Evolutionary conservation across 495 filamentous ascomycete species (phyloP).

Genomic region (Aspergillus ellipticus): DNA sequence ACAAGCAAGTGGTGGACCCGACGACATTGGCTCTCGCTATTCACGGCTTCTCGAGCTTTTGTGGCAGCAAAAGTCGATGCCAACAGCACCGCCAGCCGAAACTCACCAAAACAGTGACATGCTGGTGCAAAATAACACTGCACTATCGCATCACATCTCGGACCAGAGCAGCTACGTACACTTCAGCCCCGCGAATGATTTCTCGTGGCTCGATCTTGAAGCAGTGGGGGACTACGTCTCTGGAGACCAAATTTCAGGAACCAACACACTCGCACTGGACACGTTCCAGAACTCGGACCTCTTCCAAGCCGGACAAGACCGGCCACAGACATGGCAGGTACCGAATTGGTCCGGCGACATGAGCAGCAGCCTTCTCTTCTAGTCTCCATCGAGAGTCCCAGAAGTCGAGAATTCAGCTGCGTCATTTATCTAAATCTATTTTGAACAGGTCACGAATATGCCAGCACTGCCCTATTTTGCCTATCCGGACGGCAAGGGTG

Average conservation of each 20-base stretch:
- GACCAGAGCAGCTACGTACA: slow-evolving; percentile 37
- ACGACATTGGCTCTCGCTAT: slow-evolving; percentile 54
- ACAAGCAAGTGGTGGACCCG: slow-evolving; percentile 49
- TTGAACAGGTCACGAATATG: no score
- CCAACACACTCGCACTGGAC: slow-evolving; percentile 36
- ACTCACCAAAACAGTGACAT: slow-evolving; percentile 34
- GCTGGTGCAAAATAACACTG: slow-evolving; percentile 23
- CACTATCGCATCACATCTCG: slow-evolving; percentile 27
- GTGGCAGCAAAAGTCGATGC: slow-evolving; percentile 40
- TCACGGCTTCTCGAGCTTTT: slow-evolving; percentile 51
- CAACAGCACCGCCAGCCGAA: slow-evolving; percentile 22
- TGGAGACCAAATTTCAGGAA: slow-evolving; percentile 38
- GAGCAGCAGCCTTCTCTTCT: slow-evolving; percentile 42
- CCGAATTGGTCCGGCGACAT: slow-evolving; percentile 42
- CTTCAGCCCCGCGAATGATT: slow-evolving; percentile 51
- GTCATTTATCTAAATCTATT: no score
- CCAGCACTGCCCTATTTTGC: background rate
- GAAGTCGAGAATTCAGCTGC: background rate
- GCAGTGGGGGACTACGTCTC: slow-evolving; percentile 56
- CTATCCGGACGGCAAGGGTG: background rate
- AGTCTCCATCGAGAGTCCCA: background rate
- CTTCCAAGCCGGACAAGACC: slow-evolving; percentile 30
- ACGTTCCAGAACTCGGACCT: slow-evolving; percentile 34
- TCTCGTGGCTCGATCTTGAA: slow-evolving; percentile 55
- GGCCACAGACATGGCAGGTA: slow-evolving; percentile 39